Evolutionary conservation across 78 protist species (phyloP).

Genomic region (Chrysochromulina parva): DNA sequence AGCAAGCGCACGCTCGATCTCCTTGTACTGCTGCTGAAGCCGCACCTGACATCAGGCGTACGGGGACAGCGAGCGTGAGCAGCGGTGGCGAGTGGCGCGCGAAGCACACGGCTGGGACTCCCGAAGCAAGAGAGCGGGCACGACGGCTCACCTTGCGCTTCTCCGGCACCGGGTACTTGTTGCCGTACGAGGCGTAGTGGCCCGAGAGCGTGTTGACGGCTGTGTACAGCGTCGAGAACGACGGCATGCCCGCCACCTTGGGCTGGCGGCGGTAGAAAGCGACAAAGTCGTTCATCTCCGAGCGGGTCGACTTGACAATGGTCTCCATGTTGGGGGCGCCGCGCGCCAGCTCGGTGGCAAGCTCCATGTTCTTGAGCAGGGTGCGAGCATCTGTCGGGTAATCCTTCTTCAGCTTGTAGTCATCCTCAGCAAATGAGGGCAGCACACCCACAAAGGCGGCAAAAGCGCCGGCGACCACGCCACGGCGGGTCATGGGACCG

Average conservation of each 20-base stretch:
- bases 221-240: not conserved
- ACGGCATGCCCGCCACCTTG: not conserved
- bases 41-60: not conserved
- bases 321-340: not conserved
- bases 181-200: constrained; percentile 28
- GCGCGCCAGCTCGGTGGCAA: not conserved
- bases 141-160: constrained; percentile 22
- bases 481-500: no score
- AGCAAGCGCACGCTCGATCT: constrained; percentile 4
- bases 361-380: not conserved
- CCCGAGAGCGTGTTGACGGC: constrained; percentile 24
- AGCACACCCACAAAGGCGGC: not conserved
- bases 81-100: no score
- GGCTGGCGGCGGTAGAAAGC: constrained; percentile 22
- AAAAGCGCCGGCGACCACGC: not conserved
- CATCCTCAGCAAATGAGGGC: not conserved
- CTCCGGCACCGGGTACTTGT: constrained; percentile 27
- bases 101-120: no score
- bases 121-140: no score
- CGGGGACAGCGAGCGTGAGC: not conserved
- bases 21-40: not conserved
- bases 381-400: not conserved
- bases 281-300: constrained; percentile 12
- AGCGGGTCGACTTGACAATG: not conserved
- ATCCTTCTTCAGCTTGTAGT: constrained; percentile 8